These are phyloP conservation scores for Begonia peltatifolia DNA, from an alignment of 306 rosid species.

Conservation along the genomic window DNA sequence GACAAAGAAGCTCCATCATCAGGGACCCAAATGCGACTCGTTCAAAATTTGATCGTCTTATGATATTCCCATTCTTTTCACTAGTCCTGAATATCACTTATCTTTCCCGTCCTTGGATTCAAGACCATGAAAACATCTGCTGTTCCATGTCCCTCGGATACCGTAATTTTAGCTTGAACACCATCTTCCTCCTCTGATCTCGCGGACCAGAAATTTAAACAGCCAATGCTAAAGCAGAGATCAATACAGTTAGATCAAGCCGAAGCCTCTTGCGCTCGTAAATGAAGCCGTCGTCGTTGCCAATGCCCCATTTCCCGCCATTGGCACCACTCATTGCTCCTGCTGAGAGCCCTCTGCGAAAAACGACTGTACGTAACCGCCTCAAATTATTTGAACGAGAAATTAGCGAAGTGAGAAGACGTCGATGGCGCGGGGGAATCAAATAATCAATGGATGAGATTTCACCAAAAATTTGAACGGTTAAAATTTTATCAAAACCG, in stretches of 20 bases:
- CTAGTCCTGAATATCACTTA: slow-evolving; percentile 5
- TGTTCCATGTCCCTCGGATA: slow-evolving; percentile 9
- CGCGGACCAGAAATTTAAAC: slow-evolving; percentile 1
- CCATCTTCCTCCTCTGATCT: slow-evolving; percentile 9
- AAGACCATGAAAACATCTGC: slow-evolving; percentile 8
- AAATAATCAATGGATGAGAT: too few relatives aligned
- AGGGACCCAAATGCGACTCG: too few relatives aligned
- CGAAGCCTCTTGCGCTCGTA: slow-evolving; percentile 11
- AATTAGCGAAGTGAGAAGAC: too few relatives aligned
- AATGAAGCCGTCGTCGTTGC: slow-evolving; percentile 10
- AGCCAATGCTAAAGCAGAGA: slow-evolving; percentile 5
- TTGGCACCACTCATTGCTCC: not conserved
- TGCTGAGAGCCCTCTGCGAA: too few relatives aligned
- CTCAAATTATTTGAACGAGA: too few relatives aligned
- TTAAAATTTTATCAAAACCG: too few relatives aligned
- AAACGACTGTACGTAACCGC: too few relatives aligned
- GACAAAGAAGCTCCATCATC: too few relatives aligned
- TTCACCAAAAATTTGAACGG: too few relatives aligned
- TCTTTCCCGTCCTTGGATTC: slow-evolving; percentile 8
- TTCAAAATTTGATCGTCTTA: too few relatives aligned
- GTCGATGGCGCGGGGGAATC: too few relatives aligned
- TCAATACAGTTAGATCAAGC: slow-evolving; percentile 4
- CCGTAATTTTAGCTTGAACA: slow-evolving; percentile 5
- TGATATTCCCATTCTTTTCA: slow-evolving; percentile 3
- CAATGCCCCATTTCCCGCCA: slow-evolving; percentile 7